phyloP scores from a whole-genome alignment of 441 rosid genomes.

The Gossypium trilobum region DNA sequence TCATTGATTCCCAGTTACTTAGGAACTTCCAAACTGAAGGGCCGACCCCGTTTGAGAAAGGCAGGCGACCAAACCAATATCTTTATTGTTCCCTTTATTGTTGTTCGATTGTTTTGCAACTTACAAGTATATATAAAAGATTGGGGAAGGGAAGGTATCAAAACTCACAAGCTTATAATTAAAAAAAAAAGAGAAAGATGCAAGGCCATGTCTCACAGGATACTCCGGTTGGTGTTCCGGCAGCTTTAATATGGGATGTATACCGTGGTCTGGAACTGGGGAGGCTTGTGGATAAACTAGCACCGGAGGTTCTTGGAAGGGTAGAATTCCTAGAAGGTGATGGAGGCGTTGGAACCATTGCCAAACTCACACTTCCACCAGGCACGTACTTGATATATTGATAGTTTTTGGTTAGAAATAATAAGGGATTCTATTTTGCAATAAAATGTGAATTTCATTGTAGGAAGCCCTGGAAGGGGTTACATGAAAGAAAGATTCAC shows the following conservation, averaged over 20 bases:
- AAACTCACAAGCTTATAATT: background rate
- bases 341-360: conserved; percentile 36
- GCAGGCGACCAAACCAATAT: too few relatives aligned
- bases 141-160: background rate
- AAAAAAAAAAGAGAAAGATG: background rate
- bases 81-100: background rate
- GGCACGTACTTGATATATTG: conserved; percentile 12
- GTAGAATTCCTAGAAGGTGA: conserved; percentile 34
- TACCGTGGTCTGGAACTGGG: conserved; percentile 1
- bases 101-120: background rate
- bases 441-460: background rate
- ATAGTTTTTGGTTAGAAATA: too few relatives aligned
- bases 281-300: conserved; percentile 16
- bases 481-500: conserved; percentile 27
- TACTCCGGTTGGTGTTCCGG: background rate
- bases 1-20: background rate
- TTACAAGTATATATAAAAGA: background rate
- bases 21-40: background rate
- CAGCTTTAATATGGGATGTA: background rate
- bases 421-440: background rate
- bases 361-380: conserved; percentile 27
- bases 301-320: conserved; percentile 20
- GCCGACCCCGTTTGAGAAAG: background rate
- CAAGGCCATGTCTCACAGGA: background rate
- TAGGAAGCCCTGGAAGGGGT: conserved; percentile 18